A percentile compares a stretch with the other conserved stretches of the same genome.
These are phyloP conservation scores for Fusarium nanum DNA, from an alignment of 2,329 filamentous ascomycete genomes.

Conservation along the genomic window DNA sequence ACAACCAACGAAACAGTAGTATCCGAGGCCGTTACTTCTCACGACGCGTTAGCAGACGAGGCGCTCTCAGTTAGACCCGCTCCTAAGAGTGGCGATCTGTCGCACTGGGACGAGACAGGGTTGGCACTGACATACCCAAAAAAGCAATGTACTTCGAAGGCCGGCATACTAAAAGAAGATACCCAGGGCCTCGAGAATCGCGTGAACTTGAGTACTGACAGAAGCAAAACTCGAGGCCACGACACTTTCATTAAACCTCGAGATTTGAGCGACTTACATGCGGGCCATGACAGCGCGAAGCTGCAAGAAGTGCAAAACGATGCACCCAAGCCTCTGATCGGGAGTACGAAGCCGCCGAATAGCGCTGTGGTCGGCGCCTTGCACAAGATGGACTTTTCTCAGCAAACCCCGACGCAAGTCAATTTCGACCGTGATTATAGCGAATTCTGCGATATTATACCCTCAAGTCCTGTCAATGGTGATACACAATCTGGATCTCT, in stretches of 20 bases:
- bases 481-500: conserved; percentile 47
- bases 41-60: conserved; percentile 31
- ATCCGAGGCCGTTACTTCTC: conserved; percentile 13
- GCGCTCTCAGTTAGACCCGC: conserved; percentile 36
- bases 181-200: conserved; percentile 23
- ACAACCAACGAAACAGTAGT: conserved; percentile 2
- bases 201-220: conserved; percentile 25
- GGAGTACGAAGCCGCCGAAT: conserved; percentile 33
- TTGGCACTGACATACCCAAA: conserved; percentile 45
- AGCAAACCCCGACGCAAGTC: conserved; percentile 66
- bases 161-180: conserved; percentile 20
- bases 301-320: conserved; percentile 35
- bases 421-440: conserved; percentile 69
- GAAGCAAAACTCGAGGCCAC: conserved; percentile 3
- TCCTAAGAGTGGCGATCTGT: conserved; percentile 36
- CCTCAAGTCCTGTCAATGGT: conserved; percentile 45
- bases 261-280: conserved; percentile 4
- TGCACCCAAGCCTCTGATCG: conserved; percentile 35
- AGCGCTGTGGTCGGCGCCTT: conserved; percentile 32
- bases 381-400: conserved; percentile 59
- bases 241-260: conserved; percentile 8
- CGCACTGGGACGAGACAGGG: conserved; percentile 44
- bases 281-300: conserved; percentile 41
- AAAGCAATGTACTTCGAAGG: conserved; percentile 43
- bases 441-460: conserved; percentile 52